These are phyloP conservation scores for Zoysia japonica DNA, from an alignment of 176 grass and related monocot genomes.

Conservation along the genomic window DNA sequence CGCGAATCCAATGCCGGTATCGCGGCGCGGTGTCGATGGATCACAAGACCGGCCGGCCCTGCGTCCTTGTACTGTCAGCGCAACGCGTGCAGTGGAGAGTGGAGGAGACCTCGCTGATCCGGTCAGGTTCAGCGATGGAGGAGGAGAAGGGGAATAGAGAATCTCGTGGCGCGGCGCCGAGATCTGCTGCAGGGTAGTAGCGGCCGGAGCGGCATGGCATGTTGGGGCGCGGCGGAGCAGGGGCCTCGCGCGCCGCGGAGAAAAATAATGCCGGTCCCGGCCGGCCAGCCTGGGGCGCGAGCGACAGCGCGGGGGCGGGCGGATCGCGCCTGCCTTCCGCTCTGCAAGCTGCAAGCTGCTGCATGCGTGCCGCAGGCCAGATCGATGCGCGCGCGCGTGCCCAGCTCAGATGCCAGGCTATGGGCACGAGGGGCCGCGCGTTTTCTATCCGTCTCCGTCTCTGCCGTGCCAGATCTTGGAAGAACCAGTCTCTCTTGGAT, in stretches of 20 bases:
- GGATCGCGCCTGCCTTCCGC: neutral
- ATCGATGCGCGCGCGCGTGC: slow-evolving; percentile 1
- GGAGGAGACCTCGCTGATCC: neutral
- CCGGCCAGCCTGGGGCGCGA: slow-evolving; percentile 40
- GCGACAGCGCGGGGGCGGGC: neutral
- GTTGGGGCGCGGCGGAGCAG: slow-evolving; percentile 35
- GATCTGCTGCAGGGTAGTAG: neutral
- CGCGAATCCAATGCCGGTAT: slow-evolving; percentile 17
- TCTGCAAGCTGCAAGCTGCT: slow-evolving; percentile 1
- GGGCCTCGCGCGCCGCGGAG: slow-evolving; percentile 21
- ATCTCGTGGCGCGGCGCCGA: slow-evolving; percentile 8
- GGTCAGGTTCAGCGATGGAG: neutral
- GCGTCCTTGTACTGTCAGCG: neutral
- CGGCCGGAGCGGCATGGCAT: neutral
- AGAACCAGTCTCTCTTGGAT: slow-evolving; percentile 17
- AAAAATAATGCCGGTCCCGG: slow-evolving; percentile 25
- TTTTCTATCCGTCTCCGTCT: neutral
- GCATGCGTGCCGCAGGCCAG: neutral
- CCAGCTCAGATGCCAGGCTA: slow-evolving; percentile 24
- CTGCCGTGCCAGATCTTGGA: slow-evolving; percentile 13
- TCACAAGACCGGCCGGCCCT: neutral
- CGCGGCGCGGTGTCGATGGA: neutral
- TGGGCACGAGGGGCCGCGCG: neutral
- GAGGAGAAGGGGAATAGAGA: neutral
- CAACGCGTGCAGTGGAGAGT: neutral